Conservation (phyloP, 2,329 filamentous ascomycete species). For the Thyridium curvatum region DNA sequence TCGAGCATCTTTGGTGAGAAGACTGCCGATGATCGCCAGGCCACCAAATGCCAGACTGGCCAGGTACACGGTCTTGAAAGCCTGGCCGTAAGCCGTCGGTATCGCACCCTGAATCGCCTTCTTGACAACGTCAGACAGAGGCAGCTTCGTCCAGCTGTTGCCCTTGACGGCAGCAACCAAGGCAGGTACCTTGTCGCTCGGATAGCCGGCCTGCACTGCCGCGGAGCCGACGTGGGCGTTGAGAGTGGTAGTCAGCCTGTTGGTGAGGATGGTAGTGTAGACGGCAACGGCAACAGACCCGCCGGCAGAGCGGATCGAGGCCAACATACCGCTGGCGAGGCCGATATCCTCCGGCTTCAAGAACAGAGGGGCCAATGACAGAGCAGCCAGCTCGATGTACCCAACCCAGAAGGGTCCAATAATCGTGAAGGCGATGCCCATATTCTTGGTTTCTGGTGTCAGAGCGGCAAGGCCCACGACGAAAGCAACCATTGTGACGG, state of each 20-base stretch:
- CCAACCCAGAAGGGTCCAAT: constrained; percentile 28
- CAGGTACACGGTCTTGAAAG: constrained; percentile 5
- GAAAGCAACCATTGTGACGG: constrained; percentile 28
- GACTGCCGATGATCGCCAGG: constrained; percentile 3
- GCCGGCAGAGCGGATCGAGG: constrained; percentile 29
- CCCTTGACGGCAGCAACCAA: neutral
- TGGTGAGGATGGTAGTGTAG: constrained; percentile 30
- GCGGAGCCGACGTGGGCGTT: constrained; percentile 25
- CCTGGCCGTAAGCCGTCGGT: constrained; percentile 1
- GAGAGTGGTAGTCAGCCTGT: constrained; percentile 26
- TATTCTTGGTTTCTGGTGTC: constrained; percentile 20
- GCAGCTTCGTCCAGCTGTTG: constrained; percentile 1
- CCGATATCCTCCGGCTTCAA: constrained; percentile 31
- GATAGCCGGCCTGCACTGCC: constrained; percentile 23
- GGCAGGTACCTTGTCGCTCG: neutral
- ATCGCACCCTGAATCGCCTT: neutral
- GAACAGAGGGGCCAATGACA: constrained; percentile 28
- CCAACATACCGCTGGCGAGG: constrained; percentile 29
- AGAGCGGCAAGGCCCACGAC: constrained; percentile 25
- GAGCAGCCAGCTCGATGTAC: constrained; percentile 25
- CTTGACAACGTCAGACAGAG: neutral
- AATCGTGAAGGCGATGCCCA: constrained; percentile 25
- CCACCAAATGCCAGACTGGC: constrained; percentile 4
- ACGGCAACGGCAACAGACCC: constrained; percentile 30
- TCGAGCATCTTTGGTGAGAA: constrained; percentile 3